Evolutionary conservation across 495 filamentous ascomycete genomes (phyloP).

Genomic region (Rusavskia elegans): DNA sequence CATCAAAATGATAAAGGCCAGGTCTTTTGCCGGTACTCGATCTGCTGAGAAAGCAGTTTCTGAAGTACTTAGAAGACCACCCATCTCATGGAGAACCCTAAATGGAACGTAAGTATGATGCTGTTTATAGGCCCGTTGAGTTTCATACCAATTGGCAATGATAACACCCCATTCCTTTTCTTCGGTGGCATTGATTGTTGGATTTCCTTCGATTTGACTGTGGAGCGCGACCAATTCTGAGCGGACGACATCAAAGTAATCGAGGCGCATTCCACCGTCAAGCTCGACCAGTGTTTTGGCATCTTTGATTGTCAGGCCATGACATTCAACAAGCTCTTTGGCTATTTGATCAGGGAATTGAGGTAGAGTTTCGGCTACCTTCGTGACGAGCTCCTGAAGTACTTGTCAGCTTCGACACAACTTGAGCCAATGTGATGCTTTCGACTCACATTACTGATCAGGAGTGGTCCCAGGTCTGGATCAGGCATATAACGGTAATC

Average conservation of each 20-base stretch:
- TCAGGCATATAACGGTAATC: slow-evolving; percentile 99
- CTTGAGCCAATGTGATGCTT: background rate
- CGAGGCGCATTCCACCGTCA: slow-evolving; percentile 63
- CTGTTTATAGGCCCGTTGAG: background rate
- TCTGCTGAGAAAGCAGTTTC: slow-evolving; percentile 36
- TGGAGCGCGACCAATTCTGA: background rate
- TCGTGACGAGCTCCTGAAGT: slow-evolving; percentile 40
- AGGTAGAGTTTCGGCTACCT: slow-evolving; percentile 45
- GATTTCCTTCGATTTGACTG: background rate
- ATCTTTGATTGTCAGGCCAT: slow-evolving; percentile 65
- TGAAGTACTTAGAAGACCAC: slow-evolving; percentile 47
- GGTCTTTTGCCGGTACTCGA: slow-evolving; percentile 38
- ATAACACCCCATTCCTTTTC: background rate
- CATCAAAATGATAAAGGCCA: slow-evolving; percentile 52
- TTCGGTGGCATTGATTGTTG: background rate
- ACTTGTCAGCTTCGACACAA: background rate
- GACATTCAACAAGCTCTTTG: slow-evolving; percentile 36
- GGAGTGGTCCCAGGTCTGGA: slow-evolving; percentile 69
- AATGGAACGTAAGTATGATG: slow-evolving; percentile 14
- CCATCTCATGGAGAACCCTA: slow-evolving; percentile 81
- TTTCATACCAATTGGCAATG: background rate
- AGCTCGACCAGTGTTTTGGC: slow-evolving; percentile 65
- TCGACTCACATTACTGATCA: slow-evolving; percentile 40
- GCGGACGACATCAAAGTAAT: slow-evolving; percentile 62
- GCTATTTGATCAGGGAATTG: slow-evolving; percentile 54